Percentiles rank a stretch among this genome's conserved stretches.
These are phyloP conservation scores for Nicotiana paniculata DNA, from an alignment of 257 asterid species.

Conservation along the genomic window DNA sequence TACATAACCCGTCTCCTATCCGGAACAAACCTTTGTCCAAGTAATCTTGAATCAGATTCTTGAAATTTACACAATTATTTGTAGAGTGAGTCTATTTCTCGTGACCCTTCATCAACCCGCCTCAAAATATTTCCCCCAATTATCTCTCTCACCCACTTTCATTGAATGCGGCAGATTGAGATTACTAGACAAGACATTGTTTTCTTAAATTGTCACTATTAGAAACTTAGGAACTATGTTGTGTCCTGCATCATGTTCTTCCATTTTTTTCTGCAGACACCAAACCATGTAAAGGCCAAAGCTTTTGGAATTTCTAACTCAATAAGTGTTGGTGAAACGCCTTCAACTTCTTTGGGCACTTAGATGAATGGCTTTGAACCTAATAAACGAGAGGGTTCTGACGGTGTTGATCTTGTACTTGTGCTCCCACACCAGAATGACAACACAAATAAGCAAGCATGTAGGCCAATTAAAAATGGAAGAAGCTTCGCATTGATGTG, in stretches of 20 bases:
- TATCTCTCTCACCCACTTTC: neutral
- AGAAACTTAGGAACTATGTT: neutral
- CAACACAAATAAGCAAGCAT: conserved; percentile 26
- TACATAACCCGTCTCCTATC: no score
- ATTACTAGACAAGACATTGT: neutral
- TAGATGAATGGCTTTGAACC: conserved; percentile 17
- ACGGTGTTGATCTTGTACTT: conserved; percentile 21
- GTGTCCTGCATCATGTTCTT: conserved; percentile 14
- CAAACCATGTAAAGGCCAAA: conserved; percentile 36
- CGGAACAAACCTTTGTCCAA: no score
- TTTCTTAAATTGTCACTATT: neutral
- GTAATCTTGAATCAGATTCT: no score
- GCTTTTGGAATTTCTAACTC: conserved; percentile 28
- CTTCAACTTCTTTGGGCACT: conserved; percentile 14
- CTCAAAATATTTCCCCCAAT: no score
- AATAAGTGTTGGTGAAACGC: conserved; percentile 24
- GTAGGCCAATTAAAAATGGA: conserved; percentile 28
- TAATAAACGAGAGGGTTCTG: conserved; percentile 36
- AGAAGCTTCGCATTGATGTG: conserved; percentile 5
- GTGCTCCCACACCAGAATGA: conserved; percentile 27
- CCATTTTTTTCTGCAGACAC: conserved; percentile 46
- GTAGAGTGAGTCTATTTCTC: no score
- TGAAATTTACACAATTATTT: no score
- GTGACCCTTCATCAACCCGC: no score
- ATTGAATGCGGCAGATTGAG: neutral